These are phyloP conservation scores for Rauvolfia tetraphylla DNA, from an alignment of 257 asterid species.

Conservation along the genomic window DNA sequence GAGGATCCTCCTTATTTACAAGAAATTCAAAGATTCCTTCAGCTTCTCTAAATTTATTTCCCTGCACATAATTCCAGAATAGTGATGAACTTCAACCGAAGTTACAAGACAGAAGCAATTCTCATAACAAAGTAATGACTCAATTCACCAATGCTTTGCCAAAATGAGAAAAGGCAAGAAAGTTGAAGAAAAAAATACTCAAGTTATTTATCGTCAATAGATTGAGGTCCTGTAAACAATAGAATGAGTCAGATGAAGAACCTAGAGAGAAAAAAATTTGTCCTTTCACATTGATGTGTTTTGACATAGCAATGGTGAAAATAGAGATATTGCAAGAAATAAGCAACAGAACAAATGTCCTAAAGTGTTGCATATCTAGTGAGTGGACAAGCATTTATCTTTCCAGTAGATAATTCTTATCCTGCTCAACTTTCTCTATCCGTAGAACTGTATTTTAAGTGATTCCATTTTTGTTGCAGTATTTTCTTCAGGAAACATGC, in stretches of 20 bases:
- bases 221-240: background rate
- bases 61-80: constrained; percentile 48
- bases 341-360: background rate
- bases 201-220: background rate
- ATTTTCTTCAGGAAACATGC: background rate
- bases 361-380: background rate
- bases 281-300: too few relatives aligned
- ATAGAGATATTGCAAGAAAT: background rate
- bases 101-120: background rate
- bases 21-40: constrained; percentile 79
- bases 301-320: background rate
- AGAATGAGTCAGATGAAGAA: background rate
- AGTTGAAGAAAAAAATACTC: background rate
- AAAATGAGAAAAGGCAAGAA: background rate
- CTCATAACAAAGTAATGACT: background rate
- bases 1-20: constrained; percentile 51
- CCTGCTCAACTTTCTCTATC: background rate
- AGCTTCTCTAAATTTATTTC: constrained; percentile 74
- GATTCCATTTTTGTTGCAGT: background rate
- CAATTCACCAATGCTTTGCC: background rate
- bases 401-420: background rate
- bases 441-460: background rate
- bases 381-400: background rate
- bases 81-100: background rate
- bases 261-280: background rate